Conservation (phyloP, 176 grass and related monocot genomes). For the Pharus latifolius region DNA sequence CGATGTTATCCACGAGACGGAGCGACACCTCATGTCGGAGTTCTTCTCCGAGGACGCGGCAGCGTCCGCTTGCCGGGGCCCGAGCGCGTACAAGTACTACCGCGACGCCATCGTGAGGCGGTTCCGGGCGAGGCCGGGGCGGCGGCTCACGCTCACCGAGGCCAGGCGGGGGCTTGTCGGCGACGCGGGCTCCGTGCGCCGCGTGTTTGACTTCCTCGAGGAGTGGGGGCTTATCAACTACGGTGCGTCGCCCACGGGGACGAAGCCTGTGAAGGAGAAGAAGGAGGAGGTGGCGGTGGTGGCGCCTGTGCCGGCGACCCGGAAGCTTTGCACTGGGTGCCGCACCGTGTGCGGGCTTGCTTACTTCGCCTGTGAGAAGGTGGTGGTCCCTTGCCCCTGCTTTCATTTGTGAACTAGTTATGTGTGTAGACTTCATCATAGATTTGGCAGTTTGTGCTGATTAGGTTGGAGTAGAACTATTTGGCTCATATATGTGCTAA, state of each 20-base stretch:
- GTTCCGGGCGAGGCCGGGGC: conserved; percentile 56
- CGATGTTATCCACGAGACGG: conserved; percentile 68
- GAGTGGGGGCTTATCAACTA: conserved; percentile 98
- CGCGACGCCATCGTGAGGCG: conserved; percentile 57
- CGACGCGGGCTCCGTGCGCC: conserved; percentile 63
- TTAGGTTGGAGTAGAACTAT: neutral
- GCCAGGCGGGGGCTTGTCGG: conserved; percentile 54
- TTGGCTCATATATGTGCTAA: neutral
- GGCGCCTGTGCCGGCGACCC: conserved; percentile 5
- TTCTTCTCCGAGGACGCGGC: conserved; percentile 64
- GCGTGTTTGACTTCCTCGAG: conserved; percentile 88
- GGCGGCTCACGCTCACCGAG: conserved; percentile 75
- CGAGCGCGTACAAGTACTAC: conserved; percentile 79
- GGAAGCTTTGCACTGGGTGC: conserved; percentile 63
- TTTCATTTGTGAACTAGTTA: neutral
- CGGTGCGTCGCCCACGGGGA: conserved; percentile 27
- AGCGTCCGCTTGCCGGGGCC: conserved; percentile 44
- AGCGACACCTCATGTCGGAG: conserved; percentile 69
- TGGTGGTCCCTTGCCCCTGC: conserved; percentile 11
- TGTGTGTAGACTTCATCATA: neutral
- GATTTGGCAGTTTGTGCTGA: neutral
- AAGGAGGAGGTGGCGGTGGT: conserved; percentile 24
- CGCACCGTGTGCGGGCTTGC: conserved; percentile 57
- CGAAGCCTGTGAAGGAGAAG: conserved; percentile 38
- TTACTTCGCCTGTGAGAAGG: conserved; percentile 82